A percentile compares a stretch with the other conserved stretches of the same genome.
Evolutionary conservation across 2,329 filamentous ascomycete species (phyloP).

Genomic region (Cladosporium sp.): DNA sequence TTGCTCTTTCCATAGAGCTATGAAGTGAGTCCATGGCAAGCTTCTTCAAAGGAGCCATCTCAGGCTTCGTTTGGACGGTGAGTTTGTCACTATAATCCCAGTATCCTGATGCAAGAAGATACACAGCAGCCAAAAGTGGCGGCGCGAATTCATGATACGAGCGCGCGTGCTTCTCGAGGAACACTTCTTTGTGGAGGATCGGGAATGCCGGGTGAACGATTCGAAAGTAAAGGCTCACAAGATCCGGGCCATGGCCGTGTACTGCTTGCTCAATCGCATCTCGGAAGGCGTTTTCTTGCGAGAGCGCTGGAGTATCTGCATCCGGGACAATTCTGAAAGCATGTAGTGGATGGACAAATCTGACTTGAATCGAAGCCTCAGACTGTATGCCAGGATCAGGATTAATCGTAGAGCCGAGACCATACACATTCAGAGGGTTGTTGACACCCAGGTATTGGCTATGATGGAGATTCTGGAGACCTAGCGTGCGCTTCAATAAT

Average conservation of each 20-base stretch:
- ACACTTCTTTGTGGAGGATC: conserved; percentile 62
- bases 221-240: conserved; percentile 74
- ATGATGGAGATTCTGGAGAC: conserved; percentile 7
- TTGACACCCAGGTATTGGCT: conserved; percentile 9
- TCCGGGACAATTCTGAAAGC: conserved; percentile 73
- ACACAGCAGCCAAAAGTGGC: conserved; percentile 61
- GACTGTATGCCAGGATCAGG: background rate
- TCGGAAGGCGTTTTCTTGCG: conserved; percentile 49
- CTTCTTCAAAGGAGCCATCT: conserved; percentile 38
- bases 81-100: conserved; percentile 61
- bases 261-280: conserved; percentile 73
- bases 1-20: conserved; percentile 43
- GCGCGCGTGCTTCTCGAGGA: conserved; percentile 61
- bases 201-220: conserved; percentile 62
- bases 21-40: conserved; percentile 42
- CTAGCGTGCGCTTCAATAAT: background rate
- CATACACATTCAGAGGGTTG: conserved; percentile 10
- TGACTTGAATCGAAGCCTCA: conserved; percentile 41
- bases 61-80: conserved; percentile 47
- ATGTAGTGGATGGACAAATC: conserved; percentile 73
- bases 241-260: conserved; percentile 66
- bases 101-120: conserved; percentile 64
- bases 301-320: conserved; percentile 28
- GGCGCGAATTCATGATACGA: conserved; percentile 62
- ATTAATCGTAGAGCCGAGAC: background rate